Conservation (phyloP, 768 basidiomycete species). For the Suillus alpinus region DNA sequence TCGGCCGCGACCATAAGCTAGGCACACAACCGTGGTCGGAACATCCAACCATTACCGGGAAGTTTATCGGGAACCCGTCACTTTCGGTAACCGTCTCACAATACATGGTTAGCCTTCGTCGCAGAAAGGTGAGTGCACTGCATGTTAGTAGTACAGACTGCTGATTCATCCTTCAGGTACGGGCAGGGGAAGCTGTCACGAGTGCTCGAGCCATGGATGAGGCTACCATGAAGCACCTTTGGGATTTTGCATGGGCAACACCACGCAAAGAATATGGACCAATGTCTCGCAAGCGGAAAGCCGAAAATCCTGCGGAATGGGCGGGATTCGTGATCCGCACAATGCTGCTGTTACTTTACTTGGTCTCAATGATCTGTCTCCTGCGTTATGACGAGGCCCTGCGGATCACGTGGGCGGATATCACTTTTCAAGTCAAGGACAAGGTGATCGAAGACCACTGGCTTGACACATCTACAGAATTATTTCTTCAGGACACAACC, state of each 20-base stretch:
- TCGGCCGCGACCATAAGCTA: constrained; percentile 22
- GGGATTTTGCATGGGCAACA: constrained; percentile 24
- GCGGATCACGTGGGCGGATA: constrained; percentile 27
- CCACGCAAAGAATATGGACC: constrained; percentile 11
- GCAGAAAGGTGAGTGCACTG: constrained; percentile 20
- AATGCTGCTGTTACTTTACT: constrained; percentile 30
- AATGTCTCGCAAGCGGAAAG: constrained; percentile 1
- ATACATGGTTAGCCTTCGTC: constrained; percentile 28
- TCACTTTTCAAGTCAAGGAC: constrained; percentile 10
- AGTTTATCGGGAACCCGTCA: constrained; percentile 29
- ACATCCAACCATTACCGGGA: constrained; percentile 16
- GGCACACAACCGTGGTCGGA: constrained; percentile 29
- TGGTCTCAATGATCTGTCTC: constrained; percentile 31
- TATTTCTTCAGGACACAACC: too few relatives aligned
- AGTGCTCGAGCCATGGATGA: constrained; percentile 28
- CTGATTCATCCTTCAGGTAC: constrained; percentile 8
- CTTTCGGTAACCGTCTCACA: constrained; percentile 22
- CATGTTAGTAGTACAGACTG: too few relatives aligned
- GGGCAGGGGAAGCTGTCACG: constrained; percentile 22
- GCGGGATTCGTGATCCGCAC: constrained; percentile 24
- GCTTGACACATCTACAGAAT: neutral
- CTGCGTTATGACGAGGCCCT: constrained; percentile 34
- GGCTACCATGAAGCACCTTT: constrained; percentile 22
- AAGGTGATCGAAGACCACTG: neutral
- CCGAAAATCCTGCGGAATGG: constrained; percentile 17